A percentile compares a stretch with the other conserved stretches of the same genome.
Conservation (phyloP, 306 rosid species). For the Vigna radiata region DNA sequence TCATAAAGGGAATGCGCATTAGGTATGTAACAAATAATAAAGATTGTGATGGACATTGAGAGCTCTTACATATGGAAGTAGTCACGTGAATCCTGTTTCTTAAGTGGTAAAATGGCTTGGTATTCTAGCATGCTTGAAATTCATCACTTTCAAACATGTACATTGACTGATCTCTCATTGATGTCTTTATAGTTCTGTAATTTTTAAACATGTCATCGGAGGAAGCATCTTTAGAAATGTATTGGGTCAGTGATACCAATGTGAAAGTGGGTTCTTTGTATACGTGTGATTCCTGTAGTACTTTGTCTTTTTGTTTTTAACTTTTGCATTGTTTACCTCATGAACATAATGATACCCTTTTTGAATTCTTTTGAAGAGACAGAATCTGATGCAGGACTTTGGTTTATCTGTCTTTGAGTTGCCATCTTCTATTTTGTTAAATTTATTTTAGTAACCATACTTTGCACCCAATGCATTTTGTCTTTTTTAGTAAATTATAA, state of each 20-base stretch:
- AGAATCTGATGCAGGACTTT: conserved; percentile 27
- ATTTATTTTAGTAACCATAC: neutral
- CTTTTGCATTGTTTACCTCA: conserved; percentile 15
- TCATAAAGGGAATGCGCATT: conserved; percentile 32
- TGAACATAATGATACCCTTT: conserved; percentile 18
- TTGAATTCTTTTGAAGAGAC: conserved; percentile 25
- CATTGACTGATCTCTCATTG: conserved; percentile 43
- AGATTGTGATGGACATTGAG: conserved; percentile 47
- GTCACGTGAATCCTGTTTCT: conserved; percentile 35
- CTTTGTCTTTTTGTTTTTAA: conserved; percentile 32
- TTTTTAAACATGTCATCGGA: conserved; percentile 24
- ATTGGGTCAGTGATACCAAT: conserved; percentile 38
- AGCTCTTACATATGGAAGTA: conserved; percentile 46
- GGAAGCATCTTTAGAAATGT: conserved; percentile 42
- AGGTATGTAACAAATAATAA: conserved; percentile 46
- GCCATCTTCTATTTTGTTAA: neutral
- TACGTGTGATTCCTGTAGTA: conserved; percentile 36
- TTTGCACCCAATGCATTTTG: too few relatives aligned
- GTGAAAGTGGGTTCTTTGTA: conserved; percentile 25
- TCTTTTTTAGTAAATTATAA: too few relatives aligned
- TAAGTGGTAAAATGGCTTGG: conserved; percentile 20
- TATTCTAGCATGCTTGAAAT: conserved; percentile 47
- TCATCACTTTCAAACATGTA: conserved; percentile 51
- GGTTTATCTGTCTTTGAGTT: conserved; percentile 14
- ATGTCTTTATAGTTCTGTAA: conserved; percentile 35